These are phyloP conservation scores for Chaetomidium leptoderma DNA, from an alignment of 495 filamentous ascomycete genomes.

Conservation along the genomic window DNA sequence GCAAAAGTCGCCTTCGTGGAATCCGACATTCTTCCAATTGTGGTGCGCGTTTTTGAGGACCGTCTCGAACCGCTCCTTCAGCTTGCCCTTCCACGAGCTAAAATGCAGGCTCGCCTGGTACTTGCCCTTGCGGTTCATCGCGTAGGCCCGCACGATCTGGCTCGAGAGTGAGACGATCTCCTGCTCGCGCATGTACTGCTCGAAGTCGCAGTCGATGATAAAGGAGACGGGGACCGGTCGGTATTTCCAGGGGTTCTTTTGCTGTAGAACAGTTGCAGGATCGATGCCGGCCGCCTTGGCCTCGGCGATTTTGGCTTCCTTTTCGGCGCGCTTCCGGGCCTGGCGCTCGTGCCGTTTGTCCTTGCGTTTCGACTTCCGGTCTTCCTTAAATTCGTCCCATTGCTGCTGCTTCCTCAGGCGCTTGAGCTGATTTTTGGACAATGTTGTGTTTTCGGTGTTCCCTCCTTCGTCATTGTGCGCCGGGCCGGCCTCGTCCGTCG, in stretches of 20 bases:
- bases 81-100: conserved; percentile 67
- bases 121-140: conserved; percentile 66
- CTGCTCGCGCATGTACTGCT: conserved; percentile 77
- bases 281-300: conserved; percentile 41
- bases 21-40: conserved; percentile 72
- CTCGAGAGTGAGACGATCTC: conserved; percentile 76
- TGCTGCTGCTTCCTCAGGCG: conserved; percentile 59
- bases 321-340: conserved; percentile 48
- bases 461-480: conserved; percentile 5
- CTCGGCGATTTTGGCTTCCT: conserved; percentile 38
- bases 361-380: conserved; percentile 67
- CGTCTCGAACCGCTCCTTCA: conserved; percentile 76
- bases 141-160: conserved; percentile 84
- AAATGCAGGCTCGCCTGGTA: conserved; percentile 67
- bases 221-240: conserved; percentile 64
- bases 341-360: conserved; percentile 65
- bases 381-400: conserved; percentile 64
- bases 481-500: neutral
- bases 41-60: conserved; percentile 61
- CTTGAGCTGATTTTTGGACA: conserved; percentile 82
- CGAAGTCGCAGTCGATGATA: conserved; percentile 88
- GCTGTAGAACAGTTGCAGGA: conserved; percentile 23
- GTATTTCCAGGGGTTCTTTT: conserved; percentile 33
- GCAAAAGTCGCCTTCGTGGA: conserved; percentile 66
- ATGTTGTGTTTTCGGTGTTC: conserved; percentile 11